Evolutionary conservation across 345 rosid genomes (phyloP).

Genomic region (Salix caprea): DNA sequence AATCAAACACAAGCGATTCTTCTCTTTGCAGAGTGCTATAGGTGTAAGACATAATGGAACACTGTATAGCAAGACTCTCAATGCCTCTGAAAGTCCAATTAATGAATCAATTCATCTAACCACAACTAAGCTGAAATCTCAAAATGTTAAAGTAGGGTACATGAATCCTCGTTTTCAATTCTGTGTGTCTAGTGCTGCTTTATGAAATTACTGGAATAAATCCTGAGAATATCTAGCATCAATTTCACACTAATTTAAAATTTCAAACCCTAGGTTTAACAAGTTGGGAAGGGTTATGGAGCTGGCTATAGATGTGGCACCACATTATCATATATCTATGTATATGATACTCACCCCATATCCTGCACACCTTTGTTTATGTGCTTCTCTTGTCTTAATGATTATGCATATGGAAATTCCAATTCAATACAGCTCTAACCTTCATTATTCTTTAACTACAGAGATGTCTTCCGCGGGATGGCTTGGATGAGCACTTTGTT

Average conservation of each 20-base stretch:
- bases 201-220: neutral
- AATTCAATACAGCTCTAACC: constrained; percentile 8
- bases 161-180: neutral
- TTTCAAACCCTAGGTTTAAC: neutral
- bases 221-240: neutral
- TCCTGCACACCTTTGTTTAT: neutral
- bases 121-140: neutral
- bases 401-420: neutral
- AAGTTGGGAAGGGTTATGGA: neutral
- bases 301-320: neutral
- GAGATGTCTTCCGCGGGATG: constrained; percentile 85
- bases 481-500: constrained; percentile 80
- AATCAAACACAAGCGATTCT: no score
- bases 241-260: neutral
- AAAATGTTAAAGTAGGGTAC: neutral
- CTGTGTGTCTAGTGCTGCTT: neutral
- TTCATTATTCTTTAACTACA: constrained; percentile 24
- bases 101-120: no score
- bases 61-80: no score
- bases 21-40: no score
- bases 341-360: neutral
- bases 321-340: neutral
- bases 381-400: neutral
- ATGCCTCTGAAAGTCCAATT: no score
- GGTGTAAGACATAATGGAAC: no score